Conservation (phyloP, 331 rosid species). For the Spiraea crenata region DNA sequence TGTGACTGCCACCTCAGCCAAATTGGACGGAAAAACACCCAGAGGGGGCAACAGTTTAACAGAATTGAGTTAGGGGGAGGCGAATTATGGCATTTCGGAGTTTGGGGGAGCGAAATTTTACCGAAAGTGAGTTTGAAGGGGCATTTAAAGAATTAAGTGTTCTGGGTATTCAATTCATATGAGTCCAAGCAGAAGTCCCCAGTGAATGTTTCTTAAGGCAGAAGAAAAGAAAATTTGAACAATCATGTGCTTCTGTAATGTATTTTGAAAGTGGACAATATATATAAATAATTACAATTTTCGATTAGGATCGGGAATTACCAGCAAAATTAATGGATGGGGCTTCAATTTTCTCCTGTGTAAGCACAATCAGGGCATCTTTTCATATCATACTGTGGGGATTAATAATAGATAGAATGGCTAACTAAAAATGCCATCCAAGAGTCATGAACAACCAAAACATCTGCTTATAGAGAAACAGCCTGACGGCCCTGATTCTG, state of each 20-base stretch:
- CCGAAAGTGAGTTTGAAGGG: too few relatives aligned
- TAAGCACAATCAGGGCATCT: background rate
- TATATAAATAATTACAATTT: slow-evolving; percentile 17
- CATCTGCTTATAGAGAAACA: slow-evolving; percentile 63
- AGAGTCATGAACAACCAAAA: slow-evolving; percentile 70
- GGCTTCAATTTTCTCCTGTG: background rate
- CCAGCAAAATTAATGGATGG: background rate
- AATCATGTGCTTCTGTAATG: slow-evolving; percentile 7
- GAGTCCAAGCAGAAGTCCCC: background rate
- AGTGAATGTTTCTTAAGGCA: too few relatives aligned
- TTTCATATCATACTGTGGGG: slow-evolving; percentile 12
- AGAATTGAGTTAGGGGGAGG: too few relatives aligned
- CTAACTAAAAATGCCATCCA: background rate
- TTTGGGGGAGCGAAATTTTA: too few relatives aligned
- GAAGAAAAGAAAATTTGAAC: background rate
- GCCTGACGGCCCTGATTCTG: slow-evolving; percentile 43
- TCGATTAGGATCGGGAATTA: slow-evolving; percentile 20
- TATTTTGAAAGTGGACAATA: slow-evolving; percentile 24
- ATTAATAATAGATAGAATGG: background rate
- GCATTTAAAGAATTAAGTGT: too few relatives aligned
- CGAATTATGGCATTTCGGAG: too few relatives aligned
- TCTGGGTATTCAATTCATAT: too few relatives aligned
- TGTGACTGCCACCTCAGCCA: too few relatives aligned
- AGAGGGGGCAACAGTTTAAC: too few relatives aligned
- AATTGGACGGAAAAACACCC: too few relatives aligned